Conservation (phyloP, 495 filamentous ascomycete species). For the Letharia columbiana region DNA sequence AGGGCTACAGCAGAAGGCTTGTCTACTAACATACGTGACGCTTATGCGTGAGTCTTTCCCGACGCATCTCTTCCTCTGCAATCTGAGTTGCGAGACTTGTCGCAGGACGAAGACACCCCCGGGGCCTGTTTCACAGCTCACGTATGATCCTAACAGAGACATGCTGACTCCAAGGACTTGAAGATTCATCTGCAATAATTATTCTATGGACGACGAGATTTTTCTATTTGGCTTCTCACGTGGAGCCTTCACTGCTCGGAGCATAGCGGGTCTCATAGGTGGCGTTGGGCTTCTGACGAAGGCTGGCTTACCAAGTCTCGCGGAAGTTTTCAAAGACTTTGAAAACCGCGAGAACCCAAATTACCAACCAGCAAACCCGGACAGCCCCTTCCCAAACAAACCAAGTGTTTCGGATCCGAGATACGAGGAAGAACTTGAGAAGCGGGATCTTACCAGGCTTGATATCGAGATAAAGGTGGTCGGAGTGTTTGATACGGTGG, state of each 20-base stretch:
- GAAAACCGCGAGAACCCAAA: conserved; percentile 31
- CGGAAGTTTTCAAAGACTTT: conserved; percentile 41
- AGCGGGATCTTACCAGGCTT: conserved; percentile 19
- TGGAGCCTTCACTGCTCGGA: conserved; percentile 49
- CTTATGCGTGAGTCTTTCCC: conserved; percentile 8
- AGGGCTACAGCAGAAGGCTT: conserved; percentile 10
- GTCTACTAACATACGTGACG: conserved; percentile 12
- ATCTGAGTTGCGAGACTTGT: conserved; percentile 14
- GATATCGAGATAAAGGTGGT: conserved; percentile 40
- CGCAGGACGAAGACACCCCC: background rate
- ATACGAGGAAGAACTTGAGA: conserved; percentile 23
- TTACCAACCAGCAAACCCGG: conserved; percentile 40
- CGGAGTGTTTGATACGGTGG: conserved; percentile 56
- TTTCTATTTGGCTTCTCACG: conserved; percentile 54
- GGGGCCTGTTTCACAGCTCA: background rate
- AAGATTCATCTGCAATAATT: conserved; percentile 26
- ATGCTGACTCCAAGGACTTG: conserved; percentile 32
- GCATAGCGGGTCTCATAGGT: conserved; percentile 46
- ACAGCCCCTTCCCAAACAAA: conserved; percentile 50
- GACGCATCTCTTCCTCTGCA: conserved; percentile 12
- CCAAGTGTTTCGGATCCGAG: conserved; percentile 27
- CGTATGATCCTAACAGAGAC: background rate
- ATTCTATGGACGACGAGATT: conserved; percentile 46
- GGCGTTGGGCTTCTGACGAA: conserved; percentile 41
- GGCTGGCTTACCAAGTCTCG: conserved; percentile 36